Evolutionary conservation across 305 asterid species (phyloP).

Genomic region (Fraxinus velutina): DNA sequence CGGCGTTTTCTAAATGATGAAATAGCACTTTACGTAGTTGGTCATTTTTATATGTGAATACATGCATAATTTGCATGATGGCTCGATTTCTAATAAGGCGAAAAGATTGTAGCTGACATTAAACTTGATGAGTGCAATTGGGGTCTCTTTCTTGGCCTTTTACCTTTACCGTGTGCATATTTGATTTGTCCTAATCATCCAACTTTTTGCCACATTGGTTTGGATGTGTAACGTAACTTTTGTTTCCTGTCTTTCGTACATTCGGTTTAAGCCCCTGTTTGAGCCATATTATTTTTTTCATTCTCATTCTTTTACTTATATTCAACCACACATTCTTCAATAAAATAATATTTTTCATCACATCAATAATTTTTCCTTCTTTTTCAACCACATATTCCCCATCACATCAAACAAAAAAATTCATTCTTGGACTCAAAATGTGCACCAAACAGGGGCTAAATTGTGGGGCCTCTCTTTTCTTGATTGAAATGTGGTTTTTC

Average conservation of each 20-base stretch:
- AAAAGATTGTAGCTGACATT: slow-evolving; percentile 2
- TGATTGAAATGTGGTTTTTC: background rate
- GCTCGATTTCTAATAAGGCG: background rate
- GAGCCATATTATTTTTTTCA: too few species aligned
- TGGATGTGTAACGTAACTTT: background rate
- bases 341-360: too few species aligned
- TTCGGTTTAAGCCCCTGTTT: background rate
- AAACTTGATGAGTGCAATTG: slow-evolving; percentile 2
- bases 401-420: too few species aligned
- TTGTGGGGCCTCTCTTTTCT: background rate
- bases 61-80: slow-evolving; percentile 4
- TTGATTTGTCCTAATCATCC: background rate
- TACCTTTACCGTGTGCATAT: background rate
- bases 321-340: too few species aligned
- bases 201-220: slow-evolving; percentile 3
- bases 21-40: background rate
- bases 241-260: background rate
- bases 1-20: background rate
- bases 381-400: too few species aligned
- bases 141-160: background rate
- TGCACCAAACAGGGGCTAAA: too few species aligned
- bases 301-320: too few species aligned
- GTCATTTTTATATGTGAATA: background rate
- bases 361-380: too few species aligned
- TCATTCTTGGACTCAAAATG: too few species aligned